phyloP scores from a whole-genome alignment of 192 early-diverging fungal species.

The Linnemannia hyalina region DNA sequence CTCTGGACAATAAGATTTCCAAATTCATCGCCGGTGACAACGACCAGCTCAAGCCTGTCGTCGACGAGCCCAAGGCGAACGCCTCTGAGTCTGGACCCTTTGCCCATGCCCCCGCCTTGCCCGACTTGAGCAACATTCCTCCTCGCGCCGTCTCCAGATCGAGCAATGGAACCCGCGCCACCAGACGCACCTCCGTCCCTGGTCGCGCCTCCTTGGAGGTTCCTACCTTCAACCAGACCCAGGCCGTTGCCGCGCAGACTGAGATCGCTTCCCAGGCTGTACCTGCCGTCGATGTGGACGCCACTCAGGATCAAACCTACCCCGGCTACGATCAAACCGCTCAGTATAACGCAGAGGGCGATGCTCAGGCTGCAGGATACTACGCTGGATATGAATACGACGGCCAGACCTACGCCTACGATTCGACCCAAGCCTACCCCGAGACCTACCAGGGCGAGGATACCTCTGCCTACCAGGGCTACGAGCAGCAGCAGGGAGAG shows the following conservation, averaged over 20 bases:
- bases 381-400: conserved; percentile 14
- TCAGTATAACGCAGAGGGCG: conserved; percentile 11
- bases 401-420: conserved; percentile 24
- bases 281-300: not conserved
- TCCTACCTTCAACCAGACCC: conserved; percentile 22
- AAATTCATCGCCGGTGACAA: conserved; percentile 75
- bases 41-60: conserved; percentile 32
- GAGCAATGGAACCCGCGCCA: conserved; percentile 24
- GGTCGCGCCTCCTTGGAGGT: conserved; percentile 33
- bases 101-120: conserved; percentile 44
- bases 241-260: conserved; percentile 1
- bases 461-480: conserved; percentile 5
- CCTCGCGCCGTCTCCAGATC: conserved; percentile 31
- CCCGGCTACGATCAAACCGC: conserved; percentile 19
- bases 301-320: conserved; percentile 3
- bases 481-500: conserved; percentile 21
- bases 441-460: conserved; percentile 26
- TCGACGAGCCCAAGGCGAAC: conserved; percentile 49
- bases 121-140: conserved; percentile 40
- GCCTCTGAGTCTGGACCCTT: conserved; percentile 36
- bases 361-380: conserved; percentile 13
- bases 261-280: not conserved
- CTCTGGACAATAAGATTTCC: conserved; percentile 69
- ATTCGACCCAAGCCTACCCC: conserved; percentile 15
- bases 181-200: conserved; percentile 25